Evolutionary conservation across 2,329 filamentous ascomycete genomes (phyloP), one percentile per base, ranked within the genome.

Genomic region (Cercospora brassicicola): DNA sequence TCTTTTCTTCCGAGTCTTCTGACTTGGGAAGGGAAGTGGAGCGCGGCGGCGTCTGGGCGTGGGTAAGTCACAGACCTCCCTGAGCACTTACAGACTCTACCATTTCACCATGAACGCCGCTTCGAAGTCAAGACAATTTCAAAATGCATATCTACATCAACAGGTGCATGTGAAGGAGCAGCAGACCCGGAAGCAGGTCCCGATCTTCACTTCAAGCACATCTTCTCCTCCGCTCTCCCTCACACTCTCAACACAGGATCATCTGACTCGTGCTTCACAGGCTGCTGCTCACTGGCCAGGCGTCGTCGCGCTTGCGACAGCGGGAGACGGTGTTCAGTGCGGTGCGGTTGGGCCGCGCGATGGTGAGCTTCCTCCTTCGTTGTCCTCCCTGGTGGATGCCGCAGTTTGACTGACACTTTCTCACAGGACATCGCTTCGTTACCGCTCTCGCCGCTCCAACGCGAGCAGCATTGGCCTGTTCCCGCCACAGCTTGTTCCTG

Each of bases 381-480:
- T 6, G 13, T 39, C 36, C 13, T 39, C 36, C 3, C 7, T 39
- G 36, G 8, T 39, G 13, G 13, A n/a, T 5, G 4, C 36, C 0
- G 36, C 15, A 39, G 36, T 2, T 1, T 39, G 36, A 39, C 33
- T 36, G 33, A 36, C 33, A 15, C 36, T 15, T 23, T 23, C 20
- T 23, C 20, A 23, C 20, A 23, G 20, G 20, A 23, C 20, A 23
- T 23, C 20, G 20, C 20, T 23, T 23, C 20, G 20, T 23, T 23
- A 23, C 20, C 20, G 20, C 20, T 23, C 20, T 23, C 20, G 20
- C 20, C 20, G 20, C 20, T 23, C 20, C 20, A 96, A 95, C 78
- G 93, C 93, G 1, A 90, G 93, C 77, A 89, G 92, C 76, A 88
- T 94, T 73, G 93, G 93, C 88, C 85, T 96, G 0, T 96, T 93